phyloP scores from a whole-genome alignment of 1,139 yeast genomes.

The Hansenula sp. region DNA sequence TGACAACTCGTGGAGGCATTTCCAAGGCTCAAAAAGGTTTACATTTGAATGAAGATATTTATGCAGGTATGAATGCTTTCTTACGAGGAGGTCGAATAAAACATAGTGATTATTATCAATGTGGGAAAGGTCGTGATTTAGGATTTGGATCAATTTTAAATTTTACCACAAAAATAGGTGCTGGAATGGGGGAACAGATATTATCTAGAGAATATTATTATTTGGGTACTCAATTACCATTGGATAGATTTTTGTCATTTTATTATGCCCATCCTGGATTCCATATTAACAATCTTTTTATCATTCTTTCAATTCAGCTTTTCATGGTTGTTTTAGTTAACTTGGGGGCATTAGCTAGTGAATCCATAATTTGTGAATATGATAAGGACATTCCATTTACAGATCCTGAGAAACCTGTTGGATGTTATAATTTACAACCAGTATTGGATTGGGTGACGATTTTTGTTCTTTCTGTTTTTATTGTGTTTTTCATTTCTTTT shows the following conservation, averaged over 20 bases:
- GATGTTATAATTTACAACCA: slow-evolving; percentile 73
- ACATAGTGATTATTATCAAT: slow-evolving; percentile 84
- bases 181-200: slow-evolving; percentile 94
- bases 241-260: slow-evolving; percentile 77
- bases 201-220: slow-evolving; percentile 81
- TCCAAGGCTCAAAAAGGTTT: slow-evolving; percentile 86
- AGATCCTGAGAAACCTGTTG: slow-evolving; percentile 58
- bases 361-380: slow-evolving; percentile 52
- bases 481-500: slow-evolving; percentile 80
- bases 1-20: slow-evolving; percentile 89
- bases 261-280: slow-evolving; percentile 93
- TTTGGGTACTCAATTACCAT: slow-evolving; percentile 72
- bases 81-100: slow-evolving; percentile 82
- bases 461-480: slow-evolving; percentile 75
- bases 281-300: slow-evolving; percentile 77
- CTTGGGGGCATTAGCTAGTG: slow-evolving; percentile 62
- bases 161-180: slow-evolving; percentile 85
- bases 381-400: slow-evolving; percentile 53
- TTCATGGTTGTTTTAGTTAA: slow-evolving; percentile 66
- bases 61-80: slow-evolving; percentile 84
- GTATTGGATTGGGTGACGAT: slow-evolving; percentile 76
- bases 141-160: slow-evolving; percentile 83
- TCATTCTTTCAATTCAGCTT: slow-evolving; percentile 67
- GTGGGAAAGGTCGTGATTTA: slow-evolving; percentile 88
- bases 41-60: slow-evolving; percentile 85